Base-by-base conservation (phyloP, 169 alveolate genomes). In the Eimeria maxima region DNA sequence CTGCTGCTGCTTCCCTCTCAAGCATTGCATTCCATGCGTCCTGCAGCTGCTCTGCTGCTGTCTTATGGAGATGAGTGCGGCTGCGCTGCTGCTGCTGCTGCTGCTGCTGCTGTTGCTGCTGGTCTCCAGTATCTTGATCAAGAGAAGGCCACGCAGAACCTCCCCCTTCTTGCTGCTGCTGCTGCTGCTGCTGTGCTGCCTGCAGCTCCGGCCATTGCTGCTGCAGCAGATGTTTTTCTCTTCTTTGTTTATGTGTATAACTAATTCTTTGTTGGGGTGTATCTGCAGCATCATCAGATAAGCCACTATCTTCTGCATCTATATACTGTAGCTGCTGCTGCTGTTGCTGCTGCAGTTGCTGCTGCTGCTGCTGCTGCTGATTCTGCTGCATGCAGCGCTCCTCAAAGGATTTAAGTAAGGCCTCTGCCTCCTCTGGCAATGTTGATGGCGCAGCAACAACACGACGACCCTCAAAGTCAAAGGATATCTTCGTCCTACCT, bases 151-250 rank as follows among this genome's bases (percentile, higher is more conserved):
- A 80, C 2, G 90, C 90, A 50, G 87, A 33, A 33, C 63, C 7
- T 3, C 57, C 14, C 55, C 47, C 55, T 7, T 27, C 50, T 50
- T 73, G 84, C 84, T 20, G 87, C 87, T 80, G 90, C 71, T 22
- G 65, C 90, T 80, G 71, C 69, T 80, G 69, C 69, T 50, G 90
- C 71, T n/a, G 45, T 47, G 14, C n/a, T 10, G 90, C 90, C 45
- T 80, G 71, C 71, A 47, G 71, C 90, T 80, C 69, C 10, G 90
- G 90, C 90, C 90, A 80, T 7, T 50, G 90, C 69, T 80, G 90
- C 90, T 80, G 71, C 69, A 22, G 71, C 90, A 24, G 33, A 33
- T 50, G 65, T 71, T 80, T 69, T 71, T 44, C 38, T 42, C 22
- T 50, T 55, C 65, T 44, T 42, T 33, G 24, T 24, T 55, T 44